Evolutionary conservation across 257 asterid species (phyloP), one percentile per base, ranked within the genome.

Genomic region (Echium plantagineum): DNA sequence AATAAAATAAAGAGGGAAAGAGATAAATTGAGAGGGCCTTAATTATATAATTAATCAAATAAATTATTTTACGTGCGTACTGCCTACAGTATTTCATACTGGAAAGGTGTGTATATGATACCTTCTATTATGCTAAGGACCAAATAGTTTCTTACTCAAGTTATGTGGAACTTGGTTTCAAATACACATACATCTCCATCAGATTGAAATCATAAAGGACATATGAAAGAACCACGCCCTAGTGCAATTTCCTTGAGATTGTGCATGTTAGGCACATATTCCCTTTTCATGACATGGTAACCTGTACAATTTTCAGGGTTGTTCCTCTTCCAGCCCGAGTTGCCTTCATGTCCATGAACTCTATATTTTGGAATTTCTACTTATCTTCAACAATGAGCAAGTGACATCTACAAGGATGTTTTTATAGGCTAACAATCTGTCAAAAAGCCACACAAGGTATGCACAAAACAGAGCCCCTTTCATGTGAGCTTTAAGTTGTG

Each of bases 261-360:
- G 49, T 35, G 13, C 2, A 35, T 35, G 0, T 35, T 35, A 42
- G 49, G 13, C 49, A 42, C 5, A 35, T n/a, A n/a, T 13, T 42
- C 17, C 49, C 49, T 17, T 42, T 10, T 13, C 16, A 13, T 12
- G 5, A 42, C 49, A 42, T 42, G 47, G 47, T 35, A 35, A 35
- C 49, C 17, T 38, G 35, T 21, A 31, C 62, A 52, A 58, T 31
- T 67, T 58, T 61, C 82, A 88, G 98, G 94, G 74, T 61, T 67
- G 74, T 91, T 66, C 98, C 98, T 64, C 94, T 91, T 78, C 95
- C 85, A 65, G 81, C 90, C 49, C 94, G 95, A 20, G 98, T 91
- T 59, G 98, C 94, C 21, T 88, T 91, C 87, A 91, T 91, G 98
- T 88, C 96, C 22, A 74, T 76, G 80, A 91, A 85, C 21, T 85